Conservation (phyloP, 2,329 filamentous ascomycete species). For the Scorias spongiosa region DNA sequence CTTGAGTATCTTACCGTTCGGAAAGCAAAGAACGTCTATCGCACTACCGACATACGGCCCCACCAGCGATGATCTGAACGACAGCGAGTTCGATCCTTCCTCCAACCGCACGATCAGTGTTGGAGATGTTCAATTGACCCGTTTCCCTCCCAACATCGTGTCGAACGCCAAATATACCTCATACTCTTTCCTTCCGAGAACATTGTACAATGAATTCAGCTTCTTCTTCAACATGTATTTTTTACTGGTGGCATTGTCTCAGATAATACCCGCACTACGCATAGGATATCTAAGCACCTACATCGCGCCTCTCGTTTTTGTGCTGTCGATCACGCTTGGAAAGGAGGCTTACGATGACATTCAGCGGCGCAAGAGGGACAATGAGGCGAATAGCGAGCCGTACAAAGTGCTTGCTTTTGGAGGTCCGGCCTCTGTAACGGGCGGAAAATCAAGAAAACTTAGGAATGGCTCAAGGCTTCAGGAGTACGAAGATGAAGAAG, state of each 20-base stretch:
- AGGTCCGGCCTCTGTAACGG: constrained; percentile 2
- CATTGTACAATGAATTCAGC: constrained; percentile 95
- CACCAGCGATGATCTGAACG: constrained; percentile 11
- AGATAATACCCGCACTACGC: constrained; percentile 73
- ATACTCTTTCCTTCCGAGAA: constrained; percentile 83
- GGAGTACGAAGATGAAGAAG: constrained; percentile 55
- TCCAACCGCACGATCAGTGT: constrained; percentile 62
- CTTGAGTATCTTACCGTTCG: constrained; percentile 14
- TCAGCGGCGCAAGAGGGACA: constrained; percentile 67
- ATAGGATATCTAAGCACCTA: constrained; percentile 95
- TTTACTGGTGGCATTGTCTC: constrained; percentile 81
- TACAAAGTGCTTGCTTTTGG: constrained; percentile 62
- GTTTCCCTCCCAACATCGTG: constrained; percentile 78
- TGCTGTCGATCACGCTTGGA: constrained; percentile 78
- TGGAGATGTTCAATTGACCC: constrained; percentile 54
- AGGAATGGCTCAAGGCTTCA: constrained; percentile 31
- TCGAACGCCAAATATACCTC: constrained; percentile 98
- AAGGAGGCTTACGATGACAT: constrained; percentile 96
- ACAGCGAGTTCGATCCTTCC: constrained; percentile 40
- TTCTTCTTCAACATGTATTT: constrained; percentile 99
- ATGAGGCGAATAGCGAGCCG: constrained; percentile 83
- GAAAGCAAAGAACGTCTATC: constrained; percentile 8
- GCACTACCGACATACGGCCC: constrained; percentile 16
- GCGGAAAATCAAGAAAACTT: constrained; percentile 15
- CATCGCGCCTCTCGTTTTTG: constrained; percentile 80